These are phyloP conservation scores for Yarrowia galli DNA, from an alignment of 1,139 yeast genomes.

Conservation along the genomic window DNA sequence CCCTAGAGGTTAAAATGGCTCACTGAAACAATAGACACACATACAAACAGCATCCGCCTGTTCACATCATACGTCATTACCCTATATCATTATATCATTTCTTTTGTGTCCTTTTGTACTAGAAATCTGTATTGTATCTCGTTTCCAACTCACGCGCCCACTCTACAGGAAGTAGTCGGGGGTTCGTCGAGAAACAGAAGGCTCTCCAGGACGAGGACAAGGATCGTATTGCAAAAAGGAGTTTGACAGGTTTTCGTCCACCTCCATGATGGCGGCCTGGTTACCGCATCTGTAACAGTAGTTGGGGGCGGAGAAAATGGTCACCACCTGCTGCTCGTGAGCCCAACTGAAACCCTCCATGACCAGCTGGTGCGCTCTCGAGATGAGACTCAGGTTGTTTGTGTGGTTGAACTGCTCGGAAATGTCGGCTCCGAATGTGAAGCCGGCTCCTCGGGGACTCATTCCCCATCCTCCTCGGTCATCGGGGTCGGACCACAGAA, in stretches of 20 bases:
- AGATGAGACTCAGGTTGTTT: constrained; percentile 84
- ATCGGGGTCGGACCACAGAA: constrained; percentile 97
- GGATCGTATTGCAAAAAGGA: constrained; percentile 96
- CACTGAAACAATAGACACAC: background rate
- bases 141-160: too few relatives aligned
- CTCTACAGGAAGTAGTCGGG: constrained; percentile 90
- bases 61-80: constrained; percentile 12
- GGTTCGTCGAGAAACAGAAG: constrained; percentile 94
- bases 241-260: constrained; percentile 65
- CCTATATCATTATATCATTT: constrained; percentile 33
- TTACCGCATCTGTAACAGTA: constrained; percentile 98
- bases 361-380: constrained; percentile 96
- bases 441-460: constrained; percentile 98
- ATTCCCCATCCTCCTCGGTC: constrained; percentile 97
- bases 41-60: background rate
- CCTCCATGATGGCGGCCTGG: constrained; percentile 99
- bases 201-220: constrained; percentile 94
- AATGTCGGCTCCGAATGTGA: constrained; percentile 88
- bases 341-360: constrained; percentile 92
- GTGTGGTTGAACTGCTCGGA: constrained; percentile 80
- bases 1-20: background rate
- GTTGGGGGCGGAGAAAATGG: constrained; percentile 98
- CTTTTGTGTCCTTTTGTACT: constrained; percentile 26
- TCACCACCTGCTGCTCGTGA: constrained; percentile 71
- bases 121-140: background rate